Evolutionary conservation across 805 yeast species (phyloP).

Genomic region (Yamadazyma nakazawae): DNA sequence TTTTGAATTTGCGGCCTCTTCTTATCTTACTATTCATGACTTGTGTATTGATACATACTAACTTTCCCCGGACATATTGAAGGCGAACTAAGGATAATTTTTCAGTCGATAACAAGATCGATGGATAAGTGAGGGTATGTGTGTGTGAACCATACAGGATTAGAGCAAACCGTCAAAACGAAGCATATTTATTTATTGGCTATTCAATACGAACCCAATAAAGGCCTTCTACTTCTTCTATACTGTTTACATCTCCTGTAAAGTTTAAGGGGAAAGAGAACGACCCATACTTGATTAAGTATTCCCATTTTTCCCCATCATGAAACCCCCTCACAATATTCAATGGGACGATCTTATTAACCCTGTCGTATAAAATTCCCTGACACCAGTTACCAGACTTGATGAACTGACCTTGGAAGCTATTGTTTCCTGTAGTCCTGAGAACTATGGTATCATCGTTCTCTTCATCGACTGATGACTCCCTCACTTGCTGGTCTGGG

Average conservation of each 20-base stretch:
- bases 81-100: constrained; percentile 5
- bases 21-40: background rate
- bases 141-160: background rate
- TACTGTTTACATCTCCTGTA: constrained; percentile 13
- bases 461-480: background rate
- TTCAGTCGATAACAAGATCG: constrained; percentile 7
- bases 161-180: background rate
- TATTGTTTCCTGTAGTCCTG: constrained; percentile 5
- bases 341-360: constrained; percentile 18
- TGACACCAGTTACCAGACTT: constrained; percentile 51
- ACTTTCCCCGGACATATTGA: constrained; percentile 45
- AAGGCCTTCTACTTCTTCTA: constrained; percentile 7
- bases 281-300: constrained; percentile 26
- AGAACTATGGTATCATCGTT: background rate
- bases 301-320: constrained; percentile 20
- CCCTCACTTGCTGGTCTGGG: constrained; percentile 24
- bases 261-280: constrained; percentile 24
- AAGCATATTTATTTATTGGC: background rate
- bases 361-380: constrained; percentile 39
- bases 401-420: constrained; percentile 43
- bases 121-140: constrained; percentile 3
- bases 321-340: constrained; percentile 25
- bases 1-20: background rate
- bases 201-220: constrained; percentile 24
- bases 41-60: constrained; percentile 31